Evolutionary conservation across 192 early-diverging fungal genomes (phyloP).

Genomic region (Coemansia sp.): DNA sequence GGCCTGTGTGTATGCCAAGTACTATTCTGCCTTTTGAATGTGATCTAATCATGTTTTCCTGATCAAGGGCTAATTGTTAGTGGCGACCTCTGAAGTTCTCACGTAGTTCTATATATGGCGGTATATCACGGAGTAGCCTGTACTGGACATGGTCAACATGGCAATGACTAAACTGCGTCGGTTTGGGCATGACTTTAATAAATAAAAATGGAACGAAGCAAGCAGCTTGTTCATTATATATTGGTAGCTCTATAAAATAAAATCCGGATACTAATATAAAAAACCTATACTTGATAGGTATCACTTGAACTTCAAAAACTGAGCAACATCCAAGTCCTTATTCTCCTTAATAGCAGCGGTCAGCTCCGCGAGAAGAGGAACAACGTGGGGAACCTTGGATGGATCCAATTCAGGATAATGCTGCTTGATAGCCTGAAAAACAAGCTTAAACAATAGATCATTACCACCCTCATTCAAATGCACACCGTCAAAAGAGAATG

Average conservation of each 20-base stretch:
- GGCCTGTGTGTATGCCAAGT: not conserved
- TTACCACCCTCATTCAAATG: slow-evolving; percentile 50
- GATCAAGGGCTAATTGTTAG: too few species aligned
- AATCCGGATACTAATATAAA: too few species aligned
- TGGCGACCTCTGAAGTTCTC: not conserved
- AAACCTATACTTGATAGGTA: not conserved
- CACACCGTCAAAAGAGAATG: slow-evolving; percentile 31
- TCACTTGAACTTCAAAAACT: not conserved
- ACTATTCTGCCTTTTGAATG: too few species aligned
- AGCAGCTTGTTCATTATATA: not conserved
- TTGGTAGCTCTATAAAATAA: too few species aligned
- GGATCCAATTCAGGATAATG: slow-evolving; percentile 33
- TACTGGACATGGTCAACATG: too few species aligned
- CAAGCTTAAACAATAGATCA: slow-evolving; percentile 26
- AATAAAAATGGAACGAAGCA: too few species aligned
- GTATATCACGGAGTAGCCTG: not conserved
- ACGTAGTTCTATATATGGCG: not conserved
- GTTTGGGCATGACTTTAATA: too few species aligned
- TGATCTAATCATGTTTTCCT: too few species aligned
- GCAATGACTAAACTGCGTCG: too few species aligned
- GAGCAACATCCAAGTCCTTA: not conserved
- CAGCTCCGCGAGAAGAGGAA: slow-evolving; percentile 8
- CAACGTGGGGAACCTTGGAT: slow-evolving; percentile 20
- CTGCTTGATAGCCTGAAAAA: slow-evolving; percentile 14
- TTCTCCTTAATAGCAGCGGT: not conserved